Conservation (phyloP, 2,329 filamentous ascomycete species). For the Colletotrichum lindemuthianum region DNA sequence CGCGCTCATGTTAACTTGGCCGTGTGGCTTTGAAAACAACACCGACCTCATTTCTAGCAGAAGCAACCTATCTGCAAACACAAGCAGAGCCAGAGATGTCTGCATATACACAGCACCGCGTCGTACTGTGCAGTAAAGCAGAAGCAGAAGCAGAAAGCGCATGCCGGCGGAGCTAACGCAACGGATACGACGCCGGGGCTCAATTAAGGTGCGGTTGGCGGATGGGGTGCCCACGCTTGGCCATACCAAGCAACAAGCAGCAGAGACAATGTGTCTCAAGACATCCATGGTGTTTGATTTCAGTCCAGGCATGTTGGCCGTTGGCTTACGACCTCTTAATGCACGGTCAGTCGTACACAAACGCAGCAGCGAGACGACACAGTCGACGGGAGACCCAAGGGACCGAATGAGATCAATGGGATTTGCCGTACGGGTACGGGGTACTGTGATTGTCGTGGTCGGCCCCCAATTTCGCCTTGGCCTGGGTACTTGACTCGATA, state of each 20-base stretch:
- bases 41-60: too few relatives aligned
- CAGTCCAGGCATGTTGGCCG: slow-evolving; percentile 2
- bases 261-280: slow-evolving; percentile 28
- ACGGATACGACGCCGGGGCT: slow-evolving; percentile 14
- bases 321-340: too few relatives aligned
- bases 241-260: slow-evolving; percentile 26
- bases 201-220: slow-evolving; percentile 29
- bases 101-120: too few relatives aligned
- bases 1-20: too few relatives aligned
- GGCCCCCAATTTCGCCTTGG: too few relatives aligned
- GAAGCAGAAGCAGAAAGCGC: background rate
- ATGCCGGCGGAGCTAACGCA: slow-evolving; percentile 14
- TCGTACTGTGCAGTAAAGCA: background rate
- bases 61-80: too few relatives aligned
- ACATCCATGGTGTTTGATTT: background rate
- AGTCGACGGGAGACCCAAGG: background rate
- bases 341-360: too few relatives aligned
- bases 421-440: too few relatives aligned
- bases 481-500: background rate
- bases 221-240: slow-evolving; percentile 28
- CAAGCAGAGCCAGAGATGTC: too few relatives aligned
- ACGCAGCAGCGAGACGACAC: too few relatives aligned
- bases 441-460: too few relatives aligned
- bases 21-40: too few relatives aligned
- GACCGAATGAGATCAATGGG: slow-evolving; percentile 8